These are phyloP conservation scores for Santalum album DNA, from an alignment of 164 flowering plant genomes.

Conservation along the genomic window DNA sequence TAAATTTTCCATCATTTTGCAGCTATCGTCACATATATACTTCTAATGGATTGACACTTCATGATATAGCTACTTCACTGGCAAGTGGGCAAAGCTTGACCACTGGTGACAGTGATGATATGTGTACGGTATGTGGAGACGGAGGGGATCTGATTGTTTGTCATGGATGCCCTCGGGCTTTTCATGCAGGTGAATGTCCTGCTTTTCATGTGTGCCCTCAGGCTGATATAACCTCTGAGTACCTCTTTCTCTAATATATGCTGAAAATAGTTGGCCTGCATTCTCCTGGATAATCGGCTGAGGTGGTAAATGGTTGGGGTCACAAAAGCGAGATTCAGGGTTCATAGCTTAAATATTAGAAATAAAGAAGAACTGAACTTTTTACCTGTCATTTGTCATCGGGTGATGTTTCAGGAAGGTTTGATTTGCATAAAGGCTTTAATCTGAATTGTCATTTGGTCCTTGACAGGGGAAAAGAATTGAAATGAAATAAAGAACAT, in stretches of 20 bases:
- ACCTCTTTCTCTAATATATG: background rate
- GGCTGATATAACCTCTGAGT: background rate
- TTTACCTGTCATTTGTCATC: too few relatives aligned
- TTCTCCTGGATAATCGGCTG: too few relatives aligned
- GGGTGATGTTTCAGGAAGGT: too few relatives aligned
- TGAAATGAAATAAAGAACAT: too few relatives aligned
- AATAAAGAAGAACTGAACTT: too few relatives aligned
- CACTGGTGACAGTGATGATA: conserved; percentile 55
- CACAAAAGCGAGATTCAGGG: too few relatives aligned
- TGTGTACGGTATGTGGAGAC: conserved; percentile 80
- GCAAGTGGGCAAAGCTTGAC: conserved; percentile 56
- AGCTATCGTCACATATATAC: conserved; percentile 87
- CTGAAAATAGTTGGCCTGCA: too few relatives aligned
- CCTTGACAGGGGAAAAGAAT: too few relatives aligned
- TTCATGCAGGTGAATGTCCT: conserved; percentile 48
- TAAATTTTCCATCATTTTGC: conserved; percentile 18
- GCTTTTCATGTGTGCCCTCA: background rate
- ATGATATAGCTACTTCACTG: conserved; percentile 70
- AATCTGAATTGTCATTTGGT: too few relatives aligned
- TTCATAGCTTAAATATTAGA: too few relatives aligned
- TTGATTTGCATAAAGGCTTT: too few relatives aligned
- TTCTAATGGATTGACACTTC: conserved; percentile 71
- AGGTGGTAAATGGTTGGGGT: too few relatives aligned
- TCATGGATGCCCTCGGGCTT: conserved; percentile 70
- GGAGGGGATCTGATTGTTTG: conserved; percentile 65